Evolutionary conservation across 148 eudicot species (phyloP).

Genomic region (Heliosperma pusillum): DNA sequence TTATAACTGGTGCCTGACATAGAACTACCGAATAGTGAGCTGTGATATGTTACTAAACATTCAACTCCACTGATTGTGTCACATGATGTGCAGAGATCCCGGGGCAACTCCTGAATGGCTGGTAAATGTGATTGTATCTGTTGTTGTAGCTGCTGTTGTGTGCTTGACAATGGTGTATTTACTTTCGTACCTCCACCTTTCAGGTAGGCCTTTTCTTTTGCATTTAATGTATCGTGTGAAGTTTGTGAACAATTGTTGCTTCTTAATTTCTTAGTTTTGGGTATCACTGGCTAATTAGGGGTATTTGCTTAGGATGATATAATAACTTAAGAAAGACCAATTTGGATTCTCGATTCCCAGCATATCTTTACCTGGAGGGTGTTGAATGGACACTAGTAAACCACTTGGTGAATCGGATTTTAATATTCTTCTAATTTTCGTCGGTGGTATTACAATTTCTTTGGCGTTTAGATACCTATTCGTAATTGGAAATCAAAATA

Average conservation of each 20-base stretch:
- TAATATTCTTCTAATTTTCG: background rate
- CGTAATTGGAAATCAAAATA: too few relatives aligned
- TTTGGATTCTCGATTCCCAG: background rate
- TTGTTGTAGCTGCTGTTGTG: conserved; percentile 51
- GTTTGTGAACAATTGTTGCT: background rate
- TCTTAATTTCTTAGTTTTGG: background rate
- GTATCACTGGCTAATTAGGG: background rate
- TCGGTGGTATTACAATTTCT: background rate
- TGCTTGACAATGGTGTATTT: conserved; percentile 89
- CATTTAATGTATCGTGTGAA: background rate
- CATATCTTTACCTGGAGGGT: background rate
- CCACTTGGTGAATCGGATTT: background rate
- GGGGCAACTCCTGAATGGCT: conserved; percentile 86
- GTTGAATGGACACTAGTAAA: background rate
- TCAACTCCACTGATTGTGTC: background rate
- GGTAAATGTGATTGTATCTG: conserved; percentile 51
- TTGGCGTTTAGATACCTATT: background rate
- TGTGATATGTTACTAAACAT: background rate
- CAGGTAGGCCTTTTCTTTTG: conserved; percentile 52
- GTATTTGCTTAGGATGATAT: background rate
- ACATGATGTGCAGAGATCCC: conserved; percentile 64
- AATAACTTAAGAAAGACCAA: background rate
- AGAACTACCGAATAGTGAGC: background rate
- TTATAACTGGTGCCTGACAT: background rate
- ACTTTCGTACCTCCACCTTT: conserved; percentile 82